phyloP scores from a whole-genome alignment of 1,139 yeast species.

The Pneumocystis sp. region DNA sequence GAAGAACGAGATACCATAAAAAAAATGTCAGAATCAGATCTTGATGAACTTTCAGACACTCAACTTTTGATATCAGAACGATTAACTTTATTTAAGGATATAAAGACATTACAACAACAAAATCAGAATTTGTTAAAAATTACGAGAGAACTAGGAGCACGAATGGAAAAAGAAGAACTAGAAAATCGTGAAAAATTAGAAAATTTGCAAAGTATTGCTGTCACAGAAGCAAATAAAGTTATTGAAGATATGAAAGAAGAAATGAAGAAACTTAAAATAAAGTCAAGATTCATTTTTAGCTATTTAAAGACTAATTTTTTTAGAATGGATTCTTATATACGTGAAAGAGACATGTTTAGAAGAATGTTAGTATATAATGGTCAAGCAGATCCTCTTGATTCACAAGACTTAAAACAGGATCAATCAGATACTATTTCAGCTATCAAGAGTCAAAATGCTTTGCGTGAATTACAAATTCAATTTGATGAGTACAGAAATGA shows the following conservation, averaged over 20 bases:
- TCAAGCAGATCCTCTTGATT: slow-evolving; percentile 25
- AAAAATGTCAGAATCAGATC: slow-evolving; percentile 23
- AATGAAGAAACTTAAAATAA: slow-evolving; percentile 36
- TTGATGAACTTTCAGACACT: slow-evolving; percentile 42
- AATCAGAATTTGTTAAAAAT: slow-evolving; percentile 57
- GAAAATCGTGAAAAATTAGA: slow-evolving; percentile 24
- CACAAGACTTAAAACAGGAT: slow-evolving; percentile 9
- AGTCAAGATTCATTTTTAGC: slow-evolving; percentile 13
- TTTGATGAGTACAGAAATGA: slow-evolving; percentile 30
- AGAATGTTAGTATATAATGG: slow-evolving; percentile 25
- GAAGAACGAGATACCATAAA: slow-evolving; percentile 42
- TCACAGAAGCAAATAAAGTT: slow-evolving; percentile 64
- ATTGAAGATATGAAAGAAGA: slow-evolving; percentile 54
- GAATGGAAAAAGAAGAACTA: slow-evolving; percentile 43
- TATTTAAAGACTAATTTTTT: not conserved
- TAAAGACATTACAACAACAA: slow-evolving; percentile 54
- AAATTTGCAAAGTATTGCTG: slow-evolving; percentile 41
- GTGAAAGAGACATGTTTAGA: slow-evolving; percentile 56
- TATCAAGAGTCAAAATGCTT: slow-evolving; percentile 19
- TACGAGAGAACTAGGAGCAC: slow-evolving; percentile 53
- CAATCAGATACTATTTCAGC: slow-evolving; percentile 24
- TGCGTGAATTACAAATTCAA: slow-evolving; percentile 25
- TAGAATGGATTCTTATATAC: slow-evolving; percentile 32
- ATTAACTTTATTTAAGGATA: slow-evolving; percentile 50
- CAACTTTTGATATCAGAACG: slow-evolving; percentile 58